Percentiles rank a stretch among this genome's conserved stretches.
These are phyloP conservation scores for Gossypium longicalyx DNA, from an alignment of 345 rosid species.

Conservation along the genomic window DNA sequence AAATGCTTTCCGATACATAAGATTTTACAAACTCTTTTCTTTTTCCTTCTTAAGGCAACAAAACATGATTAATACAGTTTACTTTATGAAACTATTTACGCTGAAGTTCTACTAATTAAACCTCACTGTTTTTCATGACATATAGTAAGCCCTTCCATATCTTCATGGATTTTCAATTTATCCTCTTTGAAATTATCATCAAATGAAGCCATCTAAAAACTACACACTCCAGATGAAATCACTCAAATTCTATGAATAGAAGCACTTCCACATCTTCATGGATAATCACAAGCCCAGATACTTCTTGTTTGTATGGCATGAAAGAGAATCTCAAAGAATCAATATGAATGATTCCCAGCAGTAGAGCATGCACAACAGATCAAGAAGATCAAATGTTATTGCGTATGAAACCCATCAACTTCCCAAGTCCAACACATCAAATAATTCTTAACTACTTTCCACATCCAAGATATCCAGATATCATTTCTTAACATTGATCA, in stretches of 20 bases:
- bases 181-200: neutral
- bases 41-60: neutral
- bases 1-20: neutral
- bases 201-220: neutral
- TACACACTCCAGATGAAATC: neutral
- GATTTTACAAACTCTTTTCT: neutral
- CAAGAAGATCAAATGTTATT: neutral
- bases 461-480: neutral
- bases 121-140: neutral
- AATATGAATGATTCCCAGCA: neutral
- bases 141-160: neutral
- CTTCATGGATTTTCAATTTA: neutral
- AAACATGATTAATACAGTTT: neutral
- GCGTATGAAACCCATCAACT: neutral
- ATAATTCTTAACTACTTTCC: neutral
- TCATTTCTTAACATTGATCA: conserved; percentile 8
- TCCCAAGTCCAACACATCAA: neutral
- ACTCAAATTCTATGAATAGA: conserved; percentile 4
- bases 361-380: neutral
- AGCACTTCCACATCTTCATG: neutral
- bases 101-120: neutral
- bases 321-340: conserved; percentile 5
- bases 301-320: neutral
- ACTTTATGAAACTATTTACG: neutral
- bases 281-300: neutral